phyloP scores from a whole-genome alignment of 2,329 filamentous ascomycete genomes.

The Alternaria arbusti region DNA sequence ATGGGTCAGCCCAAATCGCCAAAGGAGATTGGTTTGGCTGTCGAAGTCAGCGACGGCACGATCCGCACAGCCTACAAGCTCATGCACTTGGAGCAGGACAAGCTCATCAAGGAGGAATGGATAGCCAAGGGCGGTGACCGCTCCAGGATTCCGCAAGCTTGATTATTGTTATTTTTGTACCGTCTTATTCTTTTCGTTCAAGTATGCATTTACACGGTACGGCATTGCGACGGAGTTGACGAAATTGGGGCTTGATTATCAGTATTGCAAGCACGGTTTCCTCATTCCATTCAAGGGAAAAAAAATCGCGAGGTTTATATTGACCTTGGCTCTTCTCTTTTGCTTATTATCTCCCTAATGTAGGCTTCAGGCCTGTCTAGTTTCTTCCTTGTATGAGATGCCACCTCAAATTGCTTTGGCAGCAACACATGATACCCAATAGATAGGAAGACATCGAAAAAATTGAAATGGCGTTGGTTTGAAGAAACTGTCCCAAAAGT shows the following conservation, averaged over 20 bases:
- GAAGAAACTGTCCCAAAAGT: background rate
- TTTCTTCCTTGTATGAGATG: background rate
- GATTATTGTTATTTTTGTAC: background rate
- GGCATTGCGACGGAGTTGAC: constrained; percentile 1
- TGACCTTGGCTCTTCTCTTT: background rate
- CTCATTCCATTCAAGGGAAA: background rate
- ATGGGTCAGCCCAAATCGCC: constrained; percentile 79
- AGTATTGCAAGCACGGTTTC: background rate
- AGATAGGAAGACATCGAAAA: constrained; percentile 5
- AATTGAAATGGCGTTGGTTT: constrained; percentile 5
- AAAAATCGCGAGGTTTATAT: background rate
- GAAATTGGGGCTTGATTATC: background rate
- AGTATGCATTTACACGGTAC: background rate
- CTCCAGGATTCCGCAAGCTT: constrained; percentile 67
- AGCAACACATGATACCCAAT: constrained; percentile 15
- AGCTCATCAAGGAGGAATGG: constrained; percentile 78
- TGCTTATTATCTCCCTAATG: background rate
- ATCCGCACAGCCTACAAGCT: constrained; percentile 96
- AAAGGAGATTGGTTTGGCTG: constrained; percentile 85
- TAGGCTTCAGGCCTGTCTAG: background rate
- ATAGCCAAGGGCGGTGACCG: constrained; percentile 74
- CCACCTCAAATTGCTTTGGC: background rate
- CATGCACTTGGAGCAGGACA: constrained; percentile 75
- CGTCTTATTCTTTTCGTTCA: background rate
- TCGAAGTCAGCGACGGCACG: constrained; percentile 93